These are phyloP conservation scores for Calonectria crousiana DNA, from an alignment of 2,329 filamentous ascomycete species.

Conservation along the genomic window DNA sequence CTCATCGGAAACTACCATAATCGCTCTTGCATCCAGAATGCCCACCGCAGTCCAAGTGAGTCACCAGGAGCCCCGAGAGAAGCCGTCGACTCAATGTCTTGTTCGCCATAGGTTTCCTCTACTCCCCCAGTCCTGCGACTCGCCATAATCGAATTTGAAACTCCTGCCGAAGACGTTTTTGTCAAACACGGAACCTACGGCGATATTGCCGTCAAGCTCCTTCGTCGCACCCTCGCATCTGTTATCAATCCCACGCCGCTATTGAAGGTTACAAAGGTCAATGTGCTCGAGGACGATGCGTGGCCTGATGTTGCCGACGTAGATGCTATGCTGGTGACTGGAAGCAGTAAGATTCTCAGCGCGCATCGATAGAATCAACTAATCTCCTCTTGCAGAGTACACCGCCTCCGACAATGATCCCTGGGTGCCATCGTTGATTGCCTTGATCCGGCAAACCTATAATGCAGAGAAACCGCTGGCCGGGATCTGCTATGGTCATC, in stretches of 20 bases:
- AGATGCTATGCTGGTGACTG: conserved; percentile 28
- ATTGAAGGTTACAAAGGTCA: conserved; percentile 17
- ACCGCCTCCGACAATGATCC: conserved; percentile 24
- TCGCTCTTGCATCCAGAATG: background rate
- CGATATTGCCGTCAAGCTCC: conserved; percentile 22
- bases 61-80: background rate
- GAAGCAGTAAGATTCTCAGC: conserved; percentile 22
- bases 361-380: background rate
- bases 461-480: conserved; percentile 23
- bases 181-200: conserved; percentile 29
- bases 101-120: background rate
- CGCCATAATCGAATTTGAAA: conserved; percentile 30
- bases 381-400: conserved; percentile 6
- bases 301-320: conserved; percentile 22
- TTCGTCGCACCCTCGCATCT: conserved; percentile 15
- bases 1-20: background rate
- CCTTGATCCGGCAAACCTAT: conserved; percentile 20
- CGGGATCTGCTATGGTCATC: conserved; percentile 34
- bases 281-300: background rate
- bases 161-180: conserved; percentile 16
- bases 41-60: conserved; percentile 14
- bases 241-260: background rate
- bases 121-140: conserved; percentile 17
- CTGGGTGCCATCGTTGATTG: conserved; percentile 22
- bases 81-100: background rate